phyloP scores from a whole-genome alignment of 2,329 filamentous ascomycete genomes.

The Nothomitra cinnamomea region DNA sequence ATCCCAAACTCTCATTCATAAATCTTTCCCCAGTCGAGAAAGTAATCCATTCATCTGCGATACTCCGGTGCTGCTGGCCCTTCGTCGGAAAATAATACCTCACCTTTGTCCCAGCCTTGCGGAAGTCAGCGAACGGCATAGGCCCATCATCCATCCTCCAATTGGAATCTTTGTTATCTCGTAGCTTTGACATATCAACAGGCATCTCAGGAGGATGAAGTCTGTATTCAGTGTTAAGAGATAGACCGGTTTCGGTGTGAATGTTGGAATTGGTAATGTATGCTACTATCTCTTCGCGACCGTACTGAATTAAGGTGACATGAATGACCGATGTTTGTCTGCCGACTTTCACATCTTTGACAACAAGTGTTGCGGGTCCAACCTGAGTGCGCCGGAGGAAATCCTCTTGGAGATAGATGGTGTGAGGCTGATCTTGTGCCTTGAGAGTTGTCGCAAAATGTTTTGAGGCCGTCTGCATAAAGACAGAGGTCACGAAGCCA shows the following conservation, averaged over 20 bases:
- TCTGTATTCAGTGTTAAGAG: constrained; percentile 36
- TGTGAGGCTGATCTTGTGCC: constrained; percentile 41
- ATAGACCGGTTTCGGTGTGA: constrained; percentile 37
- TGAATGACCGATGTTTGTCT: constrained; percentile 46
- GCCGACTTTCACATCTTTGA: constrained; percentile 48
- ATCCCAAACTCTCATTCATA: constrained; percentile 46
- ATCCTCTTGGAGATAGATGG: constrained; percentile 45
- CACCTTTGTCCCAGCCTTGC: constrained; percentile 33
- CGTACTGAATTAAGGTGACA: constrained; percentile 38
- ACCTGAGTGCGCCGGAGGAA: constrained; percentile 46
- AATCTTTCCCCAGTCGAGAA: constrained; percentile 42
- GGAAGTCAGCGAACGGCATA: constrained; percentile 28
- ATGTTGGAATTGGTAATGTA: constrained; percentile 51
- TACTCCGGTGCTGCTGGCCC: constrained; percentile 23
- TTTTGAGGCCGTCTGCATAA: constrained; percentile 39
- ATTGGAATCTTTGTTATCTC: constrained; percentile 26
- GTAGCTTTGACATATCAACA: constrained; percentile 26
- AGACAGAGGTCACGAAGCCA: constrained; percentile 47
- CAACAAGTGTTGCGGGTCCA: constrained; percentile 38
- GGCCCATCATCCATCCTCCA: constrained; percentile 28
- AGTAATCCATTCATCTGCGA: constrained; percentile 50
- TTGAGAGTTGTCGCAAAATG: constrained; percentile 43
- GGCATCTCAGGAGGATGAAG: constrained; percentile 28
- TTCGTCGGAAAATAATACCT: constrained; percentile 34
- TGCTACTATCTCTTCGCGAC: constrained; percentile 42